Conservation (phyloP, 1,284 basidiomycete species). For the Melampsora americana region DNA sequence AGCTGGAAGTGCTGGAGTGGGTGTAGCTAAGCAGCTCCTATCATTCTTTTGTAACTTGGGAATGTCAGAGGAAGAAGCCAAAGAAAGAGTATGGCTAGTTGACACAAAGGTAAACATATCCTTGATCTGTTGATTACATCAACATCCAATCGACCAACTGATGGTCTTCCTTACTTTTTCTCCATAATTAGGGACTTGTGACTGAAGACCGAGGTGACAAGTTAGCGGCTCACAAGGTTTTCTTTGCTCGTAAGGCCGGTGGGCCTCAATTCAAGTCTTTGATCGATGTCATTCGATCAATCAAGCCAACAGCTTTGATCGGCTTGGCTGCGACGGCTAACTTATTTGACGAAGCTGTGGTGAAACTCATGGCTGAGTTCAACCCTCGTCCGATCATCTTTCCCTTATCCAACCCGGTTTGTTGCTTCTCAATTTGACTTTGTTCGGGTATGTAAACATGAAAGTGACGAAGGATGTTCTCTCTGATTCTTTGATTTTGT, state of each 20-base stretch:
- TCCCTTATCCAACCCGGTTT: constrained; percentile 89
- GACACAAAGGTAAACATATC: constrained; percentile 64
- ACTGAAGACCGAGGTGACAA: constrained; percentile 62
- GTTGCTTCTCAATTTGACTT: constrained; percentile 55
- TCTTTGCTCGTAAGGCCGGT: constrained; percentile 73
- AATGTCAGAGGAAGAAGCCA: constrained; percentile 72
- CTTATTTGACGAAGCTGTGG: constrained; percentile 73
- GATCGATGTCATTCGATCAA: constrained; percentile 71
- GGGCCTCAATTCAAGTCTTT: constrained; percentile 73
- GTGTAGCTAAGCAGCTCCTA: constrained; percentile 81
- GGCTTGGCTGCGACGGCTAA: constrained; percentile 83
- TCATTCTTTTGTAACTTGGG: constrained; percentile 79
- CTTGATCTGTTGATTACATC: neutral
- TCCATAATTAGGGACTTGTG: constrained; percentile 66
- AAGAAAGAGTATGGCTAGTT: constrained; percentile 72
- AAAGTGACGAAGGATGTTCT: neutral
- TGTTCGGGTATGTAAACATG: neutral
- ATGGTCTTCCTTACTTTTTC: neutral
- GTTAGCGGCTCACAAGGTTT: constrained; percentile 80
- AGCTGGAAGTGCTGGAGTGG: constrained; percentile 81
- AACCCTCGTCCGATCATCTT: constrained; percentile 89
- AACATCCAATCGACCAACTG: neutral
- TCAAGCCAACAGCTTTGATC: constrained; percentile 84
- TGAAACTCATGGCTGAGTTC: constrained; percentile 75
- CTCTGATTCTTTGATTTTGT: neutral